These are phyloP conservation scores for Mucor ambiguus DNA, from an alignment of 371 early-diverging fungal genomes.

Conservation along the genomic window DNA sequence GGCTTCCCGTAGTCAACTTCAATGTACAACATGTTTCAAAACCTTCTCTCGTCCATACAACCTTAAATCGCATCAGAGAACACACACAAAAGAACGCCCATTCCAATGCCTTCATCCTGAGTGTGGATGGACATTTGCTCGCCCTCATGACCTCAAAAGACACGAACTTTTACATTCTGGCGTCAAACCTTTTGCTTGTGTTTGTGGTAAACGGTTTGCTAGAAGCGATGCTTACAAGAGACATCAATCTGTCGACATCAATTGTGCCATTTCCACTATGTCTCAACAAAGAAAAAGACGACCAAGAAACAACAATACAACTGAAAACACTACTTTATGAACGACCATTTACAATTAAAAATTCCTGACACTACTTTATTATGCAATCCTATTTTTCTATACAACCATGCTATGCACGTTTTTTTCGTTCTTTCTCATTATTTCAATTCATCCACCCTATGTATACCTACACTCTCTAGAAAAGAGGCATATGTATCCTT, in stretches of 20 bases:
- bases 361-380: neutral
- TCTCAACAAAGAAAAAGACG: neutral
- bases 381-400: neutral
- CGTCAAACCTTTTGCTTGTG: conserved; percentile 60
- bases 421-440: neutral
- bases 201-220: conserved; percentile 71
- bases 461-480: neutral
- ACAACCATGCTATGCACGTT: neutral
- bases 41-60: conserved; percentile 80
- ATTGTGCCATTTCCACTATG: conserved; percentile 6
- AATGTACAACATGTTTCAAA: conserved; percentile 35
- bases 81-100: conserved; percentile 74
- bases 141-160: conserved; percentile 81
- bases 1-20: conserved; percentile 2
- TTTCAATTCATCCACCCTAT: neutral
- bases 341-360: neutral
- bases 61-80: conserved; percentile 77
- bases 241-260: conserved; percentile 40
- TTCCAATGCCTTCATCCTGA: conserved; percentile 56
- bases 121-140: conserved; percentile 64
- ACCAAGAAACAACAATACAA: neutral
- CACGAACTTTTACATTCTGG: conserved; percentile 70
- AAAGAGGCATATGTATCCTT: neutral
- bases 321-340: neutral
- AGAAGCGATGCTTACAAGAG: conserved; percentile 73